phyloP scores from a whole-genome alignment of 1,139 yeast genomes.

The Debaryomyces sp. region DNA sequence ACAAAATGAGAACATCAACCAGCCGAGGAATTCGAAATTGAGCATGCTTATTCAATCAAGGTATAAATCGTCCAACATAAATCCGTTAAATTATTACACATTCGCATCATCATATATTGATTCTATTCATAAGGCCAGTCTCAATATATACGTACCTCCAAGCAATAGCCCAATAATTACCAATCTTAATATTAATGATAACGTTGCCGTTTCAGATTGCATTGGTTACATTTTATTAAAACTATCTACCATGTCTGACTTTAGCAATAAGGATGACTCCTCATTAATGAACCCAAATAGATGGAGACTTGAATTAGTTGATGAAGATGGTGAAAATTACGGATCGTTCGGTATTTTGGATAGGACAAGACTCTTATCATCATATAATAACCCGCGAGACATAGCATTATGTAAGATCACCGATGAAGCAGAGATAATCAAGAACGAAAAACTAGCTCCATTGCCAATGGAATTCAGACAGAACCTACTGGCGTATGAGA shows the following conservation, averaged over 20 bases:
- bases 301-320: slow-evolving; percentile 72
- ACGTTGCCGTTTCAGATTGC: slow-evolving; percentile 58
- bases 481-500: slow-evolving; percentile 11
- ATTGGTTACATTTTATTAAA: slow-evolving; percentile 60
- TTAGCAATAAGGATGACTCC: slow-evolving; percentile 17
- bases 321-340: slow-evolving; percentile 80
- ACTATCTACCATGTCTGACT: slow-evolving; percentile 26
- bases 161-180: slow-evolving; percentile 31
- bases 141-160: slow-evolving; percentile 45
- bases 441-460: slow-evolving; percentile 51
- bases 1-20: neutral
- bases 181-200: slow-evolving; percentile 42
- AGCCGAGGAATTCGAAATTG: slow-evolving; percentile 29
- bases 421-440: slow-evolving; percentile 34
- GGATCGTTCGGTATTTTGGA: slow-evolving; percentile 73
- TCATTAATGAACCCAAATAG: slow-evolving; percentile 52
- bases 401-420: slow-evolving; percentile 58
- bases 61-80: slow-evolving; percentile 36
- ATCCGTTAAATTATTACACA: slow-evolving; percentile 57
- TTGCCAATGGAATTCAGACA: slow-evolving; percentile 48
- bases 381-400: slow-evolving; percentile 67
- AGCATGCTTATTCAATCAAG: slow-evolving; percentile 45
- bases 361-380: slow-evolving; percentile 52
- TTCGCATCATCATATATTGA: slow-evolving; percentile 40
- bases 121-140: slow-evolving; percentile 24